These are phyloP conservation scores for Fusarium acutatum DNA, from an alignment of 2,329 filamentous ascomycete species.

Conservation along the genomic window DNA sequence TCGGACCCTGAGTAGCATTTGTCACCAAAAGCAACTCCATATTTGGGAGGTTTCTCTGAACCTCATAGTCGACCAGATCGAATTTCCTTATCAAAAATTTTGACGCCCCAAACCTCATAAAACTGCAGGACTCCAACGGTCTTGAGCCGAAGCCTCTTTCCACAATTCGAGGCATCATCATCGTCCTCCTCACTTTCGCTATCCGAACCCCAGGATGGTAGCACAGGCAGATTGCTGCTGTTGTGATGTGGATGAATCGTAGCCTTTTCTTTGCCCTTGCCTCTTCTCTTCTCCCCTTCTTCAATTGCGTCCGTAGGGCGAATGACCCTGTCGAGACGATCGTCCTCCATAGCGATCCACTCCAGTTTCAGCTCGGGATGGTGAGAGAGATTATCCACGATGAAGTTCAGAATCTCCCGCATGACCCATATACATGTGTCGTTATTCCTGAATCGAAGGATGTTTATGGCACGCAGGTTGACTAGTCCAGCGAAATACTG, in stretches of 20 bases:
- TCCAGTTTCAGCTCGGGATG: constrained; percentile 64
- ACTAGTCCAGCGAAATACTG: constrained; percentile 59
- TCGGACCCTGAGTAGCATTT: background rate
- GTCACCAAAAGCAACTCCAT: constrained; percentile 4
- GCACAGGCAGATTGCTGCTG: constrained; percentile 38
- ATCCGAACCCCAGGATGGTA: constrained; percentile 45
- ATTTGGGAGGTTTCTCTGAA: background rate
- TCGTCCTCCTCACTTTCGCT: constrained; percentile 47
- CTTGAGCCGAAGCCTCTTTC: constrained; percentile 47
- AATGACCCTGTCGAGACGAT: constrained; percentile 59
- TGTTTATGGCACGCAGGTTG: constrained; percentile 64
- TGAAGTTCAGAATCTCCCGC: constrained; percentile 65
- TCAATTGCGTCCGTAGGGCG: constrained; percentile 48
- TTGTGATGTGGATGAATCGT: constrained; percentile 14
- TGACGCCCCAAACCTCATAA: constrained; percentile 56
- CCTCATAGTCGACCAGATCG: constrained; percentile 46
- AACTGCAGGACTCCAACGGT: constrained; percentile 50
- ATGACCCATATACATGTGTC: constrained; percentile 66
- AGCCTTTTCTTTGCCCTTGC: constrained; percentile 50
- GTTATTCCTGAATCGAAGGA: constrained; percentile 62
- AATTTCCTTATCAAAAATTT: constrained; percentile 68
- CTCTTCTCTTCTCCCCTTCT: constrained; percentile 42
- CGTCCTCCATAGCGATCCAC: constrained; percentile 65
- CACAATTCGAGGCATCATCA: constrained; percentile 43
- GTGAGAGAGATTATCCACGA: constrained; percentile 66